These are phyloP conservation scores for Lipomyces chichibuensis DNA, from an alignment of 805 yeast genomes.

Conservation along the genomic window DNA sequence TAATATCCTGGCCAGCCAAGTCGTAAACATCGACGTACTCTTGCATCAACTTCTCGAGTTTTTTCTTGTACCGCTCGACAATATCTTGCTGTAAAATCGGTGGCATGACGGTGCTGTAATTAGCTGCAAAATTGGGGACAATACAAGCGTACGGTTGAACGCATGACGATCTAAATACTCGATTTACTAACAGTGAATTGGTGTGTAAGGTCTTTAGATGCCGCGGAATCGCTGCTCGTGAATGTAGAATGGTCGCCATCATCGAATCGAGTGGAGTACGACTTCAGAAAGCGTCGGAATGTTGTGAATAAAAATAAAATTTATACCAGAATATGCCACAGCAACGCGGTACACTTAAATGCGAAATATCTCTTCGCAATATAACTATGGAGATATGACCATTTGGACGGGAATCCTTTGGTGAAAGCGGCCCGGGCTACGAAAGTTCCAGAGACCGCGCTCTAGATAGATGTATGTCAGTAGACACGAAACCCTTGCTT, in stretches of 20 bases:
- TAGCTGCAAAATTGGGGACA: background rate
- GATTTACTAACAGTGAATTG: background rate
- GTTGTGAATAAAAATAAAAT: background rate
- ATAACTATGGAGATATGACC: too few species aligned
- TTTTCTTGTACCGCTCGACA: constrained; percentile 48
- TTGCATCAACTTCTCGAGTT: constrained; percentile 45
- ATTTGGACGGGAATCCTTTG: too few species aligned
- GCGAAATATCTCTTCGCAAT: too few species aligned
- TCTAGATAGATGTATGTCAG: too few species aligned
- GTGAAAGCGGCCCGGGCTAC: too few species aligned
- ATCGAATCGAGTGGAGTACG: background rate
- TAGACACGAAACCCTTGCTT: too few species aligned
- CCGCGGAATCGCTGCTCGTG: background rate
- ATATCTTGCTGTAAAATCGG: constrained; percentile 38
- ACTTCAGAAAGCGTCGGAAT: background rate
- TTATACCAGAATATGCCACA: background rate
- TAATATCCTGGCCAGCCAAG: constrained; percentile 5
- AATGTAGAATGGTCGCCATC: background rate
- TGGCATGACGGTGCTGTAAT: background rate
- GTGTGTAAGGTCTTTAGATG: background rate
- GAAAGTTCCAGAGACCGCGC: too few species aligned
- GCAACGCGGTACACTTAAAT: background rate
- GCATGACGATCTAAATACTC: background rate
- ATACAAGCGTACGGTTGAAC: background rate
- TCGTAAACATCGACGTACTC: constrained; percentile 32